A percentile compares a stretch with the other conserved stretches of the same genome.
Conservation (phyloP, 352 stramenopile species). For the Globisporangium parvum region DNA sequence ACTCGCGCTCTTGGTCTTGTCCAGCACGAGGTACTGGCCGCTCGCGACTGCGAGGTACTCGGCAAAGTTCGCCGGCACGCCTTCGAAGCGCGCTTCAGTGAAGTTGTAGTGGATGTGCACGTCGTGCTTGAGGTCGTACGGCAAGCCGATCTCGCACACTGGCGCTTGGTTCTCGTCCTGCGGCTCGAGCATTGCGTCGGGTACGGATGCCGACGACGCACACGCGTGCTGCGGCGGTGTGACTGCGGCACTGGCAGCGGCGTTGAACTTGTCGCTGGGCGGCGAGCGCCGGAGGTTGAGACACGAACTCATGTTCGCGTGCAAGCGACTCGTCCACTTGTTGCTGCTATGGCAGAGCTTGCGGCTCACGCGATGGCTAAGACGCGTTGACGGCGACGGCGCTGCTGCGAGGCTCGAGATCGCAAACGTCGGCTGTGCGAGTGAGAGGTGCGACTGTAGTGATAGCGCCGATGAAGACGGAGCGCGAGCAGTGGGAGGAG, state of each 20-base stretch:
- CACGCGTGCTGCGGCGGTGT: neutral
- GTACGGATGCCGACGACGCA: neutral
- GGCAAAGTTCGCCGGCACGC: conserved; percentile 76
- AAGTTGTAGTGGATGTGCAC: conserved; percentile 88
- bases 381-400: neutral
- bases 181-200: neutral
- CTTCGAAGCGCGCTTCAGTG: conserved; percentile 79
- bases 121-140: conserved; percentile 75
- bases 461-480: neutral
- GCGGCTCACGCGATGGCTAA: neutral
- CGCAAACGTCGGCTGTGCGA: conserved; percentile 6
- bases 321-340: conserved; percentile 7
- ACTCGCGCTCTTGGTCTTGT: neutral
- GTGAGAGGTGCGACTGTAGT: neutral
- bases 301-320: conserved; percentile 32
- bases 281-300: conserved; percentile 14
- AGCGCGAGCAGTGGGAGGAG: neutral
- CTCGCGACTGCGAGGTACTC: conserved; percentile 41
- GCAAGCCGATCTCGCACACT: conserved; percentile 59
- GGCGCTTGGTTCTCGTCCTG: conserved; percentile 24
- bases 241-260: neutral
- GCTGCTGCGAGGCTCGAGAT: conserved; percentile 5
- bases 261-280: neutral
- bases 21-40: conserved; percentile 3
- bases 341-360: neutral